These are phyloP conservation scores for Penstemon barbatus DNA, from an alignment of 257 asterid species.

Conservation along the genomic window DNA sequence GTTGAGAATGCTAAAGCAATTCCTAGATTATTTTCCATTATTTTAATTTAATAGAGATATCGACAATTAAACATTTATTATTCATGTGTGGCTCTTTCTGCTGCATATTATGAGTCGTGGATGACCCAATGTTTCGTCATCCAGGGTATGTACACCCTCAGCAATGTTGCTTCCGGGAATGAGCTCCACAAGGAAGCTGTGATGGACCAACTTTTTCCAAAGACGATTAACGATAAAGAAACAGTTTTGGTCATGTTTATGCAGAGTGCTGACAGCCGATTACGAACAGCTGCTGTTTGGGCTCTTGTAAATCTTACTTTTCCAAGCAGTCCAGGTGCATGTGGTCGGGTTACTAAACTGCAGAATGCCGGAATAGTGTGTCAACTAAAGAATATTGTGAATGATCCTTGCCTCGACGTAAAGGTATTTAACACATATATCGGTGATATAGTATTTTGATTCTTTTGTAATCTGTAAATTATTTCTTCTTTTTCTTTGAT, in stretches of 20 bases:
- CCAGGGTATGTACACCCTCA: slow-evolving; percentile 75
- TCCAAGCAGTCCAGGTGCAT: slow-evolving; percentile 68
- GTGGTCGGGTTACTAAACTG: slow-evolving; percentile 53
- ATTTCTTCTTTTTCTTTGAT: slow-evolving; percentile 22
- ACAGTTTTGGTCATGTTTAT: slow-evolving; percentile 55
- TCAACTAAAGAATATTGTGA: slow-evolving; percentile 66
- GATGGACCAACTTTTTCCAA: slow-evolving; percentile 64
- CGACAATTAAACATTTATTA: slow-evolving; percentile 1
- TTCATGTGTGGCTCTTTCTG: slow-evolving; percentile 9
- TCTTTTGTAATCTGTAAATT: slow-evolving; percentile 23
- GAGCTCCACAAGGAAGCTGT: slow-evolving; percentile 90
- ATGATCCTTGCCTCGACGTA: slow-evolving; percentile 88
- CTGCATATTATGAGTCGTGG: slow-evolving; percentile 6
- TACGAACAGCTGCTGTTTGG: slow-evolving; percentile 84
- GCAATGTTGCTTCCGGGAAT: slow-evolving; percentile 83
- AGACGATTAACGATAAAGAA: slow-evolving; percentile 38
- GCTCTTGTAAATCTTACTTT: slow-evolving; percentile 72
- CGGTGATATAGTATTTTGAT: slow-evolving; percentile 17
- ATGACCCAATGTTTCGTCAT: slow-evolving; percentile 7
- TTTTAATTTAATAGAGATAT: not conserved
- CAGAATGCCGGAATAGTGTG: slow-evolving; percentile 60
- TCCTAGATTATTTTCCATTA: not conserved
- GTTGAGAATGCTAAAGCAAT: not conserved
- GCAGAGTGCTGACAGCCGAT: slow-evolving; percentile 66
- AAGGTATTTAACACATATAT: slow-evolving; percentile 50